phyloP scores from a whole-genome alignment of 2,329 filamentous ascomycete species.

The Botrytis hyacinthi region DNA sequence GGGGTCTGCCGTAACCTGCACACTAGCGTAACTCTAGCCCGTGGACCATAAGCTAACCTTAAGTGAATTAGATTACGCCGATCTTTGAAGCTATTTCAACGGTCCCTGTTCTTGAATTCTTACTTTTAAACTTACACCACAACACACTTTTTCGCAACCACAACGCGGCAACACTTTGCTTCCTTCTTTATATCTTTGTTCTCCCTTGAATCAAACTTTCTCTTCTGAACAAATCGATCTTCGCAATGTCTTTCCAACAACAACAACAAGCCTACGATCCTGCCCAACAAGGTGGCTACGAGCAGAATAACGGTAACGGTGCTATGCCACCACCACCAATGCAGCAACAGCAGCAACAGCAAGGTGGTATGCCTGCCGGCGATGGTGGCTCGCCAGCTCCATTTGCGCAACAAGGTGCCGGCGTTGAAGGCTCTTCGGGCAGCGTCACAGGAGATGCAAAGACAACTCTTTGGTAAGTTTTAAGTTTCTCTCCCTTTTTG shows the following conservation, averaged over 20 bases:
- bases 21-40: conserved; percentile 1
- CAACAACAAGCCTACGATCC: conserved; percentile 48
- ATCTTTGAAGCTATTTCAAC: conserved; percentile 15
- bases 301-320: conserved; percentile 41
- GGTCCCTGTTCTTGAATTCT: conserved; percentile 1
- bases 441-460: conserved; percentile 50
- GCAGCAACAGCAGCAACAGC: conserved; percentile 45
- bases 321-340: conserved; percentile 45
- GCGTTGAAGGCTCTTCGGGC: conserved; percentile 36
- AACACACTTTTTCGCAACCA: conserved; percentile 4
- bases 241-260: conserved; percentile 14
- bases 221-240: not conserved
- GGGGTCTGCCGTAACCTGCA: conserved; percentile 19
- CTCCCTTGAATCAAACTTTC: not conserved
- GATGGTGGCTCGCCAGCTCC: conserved; percentile 56
- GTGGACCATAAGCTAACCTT: conserved; percentile 8
- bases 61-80: conserved; percentile 19
- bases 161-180: not conserved
- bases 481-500: not conserved
- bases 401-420: conserved; percentile 46
- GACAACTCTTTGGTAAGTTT: conserved; percentile 54
- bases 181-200: conserved; percentile 5
- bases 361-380: conserved; percentile 45
- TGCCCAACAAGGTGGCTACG: conserved; percentile 58
- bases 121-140: conserved; percentile 19